Conservation (phyloP, 179 eudicot genomes). For the Heliamphora pulchella region DNA sequence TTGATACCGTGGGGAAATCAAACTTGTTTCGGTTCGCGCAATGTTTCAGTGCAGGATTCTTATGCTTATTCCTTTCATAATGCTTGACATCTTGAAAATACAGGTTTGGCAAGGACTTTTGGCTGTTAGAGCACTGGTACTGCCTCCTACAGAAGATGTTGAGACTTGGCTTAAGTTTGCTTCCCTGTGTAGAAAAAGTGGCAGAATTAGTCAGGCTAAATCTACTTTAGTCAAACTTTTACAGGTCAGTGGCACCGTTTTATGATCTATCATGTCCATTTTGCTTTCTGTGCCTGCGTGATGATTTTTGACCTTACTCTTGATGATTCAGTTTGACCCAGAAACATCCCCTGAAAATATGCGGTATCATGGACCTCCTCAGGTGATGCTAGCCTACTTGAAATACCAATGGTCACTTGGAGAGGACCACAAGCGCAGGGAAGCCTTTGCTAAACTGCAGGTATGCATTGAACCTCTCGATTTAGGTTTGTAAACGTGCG, state of each 20-base stretch:
- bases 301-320: constrained; percentile 16
- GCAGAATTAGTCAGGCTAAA: constrained; percentile 81
- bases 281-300: not conserved
- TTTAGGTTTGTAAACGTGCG: not conserved
- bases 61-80: not conserved
- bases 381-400: constrained; percentile 83
- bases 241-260: constrained; percentile 43
- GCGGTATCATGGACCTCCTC: constrained; percentile 74
- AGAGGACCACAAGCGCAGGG: constrained; percentile 86
- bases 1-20: not conserved
- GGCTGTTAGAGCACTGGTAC: constrained; percentile 82
- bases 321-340: constrained; percentile 71
- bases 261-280: not conserved
- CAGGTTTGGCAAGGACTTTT: constrained; percentile 97
- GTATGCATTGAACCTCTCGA: constrained; percentile 23
- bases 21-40: not conserved
- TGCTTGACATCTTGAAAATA: constrained; percentile 5
- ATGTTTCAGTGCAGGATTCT: not conserved
- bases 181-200: constrained; percentile 83
- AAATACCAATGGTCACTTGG: constrained; percentile 96
- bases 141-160: constrained; percentile 87
- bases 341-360: constrained; percentile 65
- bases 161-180: constrained; percentile 97
- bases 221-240: constrained; percentile 81
- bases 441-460: constrained; percentile 81